These are phyloP conservation scores for Aspergillus neoniger DNA, from an alignment of 2,329 filamentous ascomycete genomes.

Conservation along the genomic window DNA sequence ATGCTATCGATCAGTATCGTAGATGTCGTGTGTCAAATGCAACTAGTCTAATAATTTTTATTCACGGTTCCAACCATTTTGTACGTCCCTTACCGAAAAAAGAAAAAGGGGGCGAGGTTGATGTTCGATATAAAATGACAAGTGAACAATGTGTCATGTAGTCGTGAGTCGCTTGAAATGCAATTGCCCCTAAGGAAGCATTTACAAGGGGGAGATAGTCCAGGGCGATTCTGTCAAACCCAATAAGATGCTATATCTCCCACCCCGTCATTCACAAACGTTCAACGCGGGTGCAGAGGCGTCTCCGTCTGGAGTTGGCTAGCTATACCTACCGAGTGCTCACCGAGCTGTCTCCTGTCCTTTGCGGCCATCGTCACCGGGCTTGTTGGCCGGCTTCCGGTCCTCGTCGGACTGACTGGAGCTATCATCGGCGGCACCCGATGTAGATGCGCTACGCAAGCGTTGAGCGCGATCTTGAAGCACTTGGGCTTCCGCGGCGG, in stretches of 20 bases:
- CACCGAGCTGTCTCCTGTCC: conserved; percentile 2
- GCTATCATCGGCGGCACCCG: conserved; percentile 46
- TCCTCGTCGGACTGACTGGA: conserved; percentile 54
- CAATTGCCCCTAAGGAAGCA: conserved; percentile 24
- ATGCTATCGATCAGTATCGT: conserved; percentile 17
- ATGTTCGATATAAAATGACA: conserved; percentile 26
- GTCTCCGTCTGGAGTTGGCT: conserved; percentile 35
- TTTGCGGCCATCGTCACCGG: conserved; percentile 40
- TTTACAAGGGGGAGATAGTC: conserved; percentile 17
- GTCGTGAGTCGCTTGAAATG: conserved; percentile 33
- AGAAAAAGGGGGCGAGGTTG: conserved; percentile 6
- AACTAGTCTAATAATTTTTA: conserved; percentile 17
- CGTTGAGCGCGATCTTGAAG: conserved; percentile 47
- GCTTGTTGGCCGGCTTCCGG: conserved; percentile 53
- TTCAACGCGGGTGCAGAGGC: background rate
- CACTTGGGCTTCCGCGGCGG: conserved; percentile 60
- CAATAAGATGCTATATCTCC: conserved; percentile 14
- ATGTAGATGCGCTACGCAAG: conserved; percentile 43
- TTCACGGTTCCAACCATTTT: conserved; percentile 12
- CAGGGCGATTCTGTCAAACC: background rate
- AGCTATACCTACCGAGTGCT: background rate
- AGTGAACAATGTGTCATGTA: conserved; percentile 28
- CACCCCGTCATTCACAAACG: conserved; percentile 14
- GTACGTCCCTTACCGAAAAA: background rate
- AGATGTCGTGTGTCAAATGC: conserved; percentile 15